These are phyloP conservation scores for Pyronema domesticum DNA, from an alignment of 495 filamentous ascomycete genomes.

Conservation along the genomic window DNA sequence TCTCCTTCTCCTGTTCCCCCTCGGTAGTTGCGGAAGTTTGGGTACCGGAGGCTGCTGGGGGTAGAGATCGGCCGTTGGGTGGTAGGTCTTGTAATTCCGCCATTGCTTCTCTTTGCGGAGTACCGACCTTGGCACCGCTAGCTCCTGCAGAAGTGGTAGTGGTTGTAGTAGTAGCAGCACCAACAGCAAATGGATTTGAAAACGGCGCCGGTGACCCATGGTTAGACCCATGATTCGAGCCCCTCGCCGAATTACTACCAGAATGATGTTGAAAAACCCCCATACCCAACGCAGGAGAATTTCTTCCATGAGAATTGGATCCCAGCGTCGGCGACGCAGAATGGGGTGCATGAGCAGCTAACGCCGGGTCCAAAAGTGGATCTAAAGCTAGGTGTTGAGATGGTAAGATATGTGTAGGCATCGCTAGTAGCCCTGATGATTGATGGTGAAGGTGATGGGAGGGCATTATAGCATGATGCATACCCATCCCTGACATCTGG, in stretches of 20 bases:
- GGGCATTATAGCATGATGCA: too few species aligned
- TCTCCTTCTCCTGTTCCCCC: conserved; percentile 9
- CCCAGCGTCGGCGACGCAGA: background rate
- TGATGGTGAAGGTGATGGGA: too few species aligned
- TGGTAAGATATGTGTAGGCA: background rate
- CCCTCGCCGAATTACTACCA: too few species aligned
- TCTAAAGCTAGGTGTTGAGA: background rate
- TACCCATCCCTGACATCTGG: too few species aligned
- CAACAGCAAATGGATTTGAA: background rate
- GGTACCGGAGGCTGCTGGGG: conserved; percentile 14
- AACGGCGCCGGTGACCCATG: too few species aligned
- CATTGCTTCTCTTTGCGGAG: conserved; percentile 19
- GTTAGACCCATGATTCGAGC: too few species aligned
- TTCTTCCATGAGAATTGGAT: background rate
- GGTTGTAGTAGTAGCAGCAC: conserved; percentile 8
- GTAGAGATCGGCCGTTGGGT: background rate
- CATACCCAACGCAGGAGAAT: too few species aligned
- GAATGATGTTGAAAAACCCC: too few species aligned
- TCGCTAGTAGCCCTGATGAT: background rate
- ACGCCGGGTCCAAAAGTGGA: background rate
- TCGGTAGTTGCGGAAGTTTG: conserved; percentile 21
- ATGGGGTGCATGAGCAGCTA: background rate
- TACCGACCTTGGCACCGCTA: conserved; percentile 5
- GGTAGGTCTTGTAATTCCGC: conserved; percentile 27
- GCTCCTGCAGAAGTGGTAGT: background rate